A percentile compares a stretch with the other conserved stretches of the same genome.
These are phyloP conservation scores for Apophysomyces sp. DNA, from an alignment of 371 early-diverging fungal genomes.

Conservation along the genomic window DNA sequence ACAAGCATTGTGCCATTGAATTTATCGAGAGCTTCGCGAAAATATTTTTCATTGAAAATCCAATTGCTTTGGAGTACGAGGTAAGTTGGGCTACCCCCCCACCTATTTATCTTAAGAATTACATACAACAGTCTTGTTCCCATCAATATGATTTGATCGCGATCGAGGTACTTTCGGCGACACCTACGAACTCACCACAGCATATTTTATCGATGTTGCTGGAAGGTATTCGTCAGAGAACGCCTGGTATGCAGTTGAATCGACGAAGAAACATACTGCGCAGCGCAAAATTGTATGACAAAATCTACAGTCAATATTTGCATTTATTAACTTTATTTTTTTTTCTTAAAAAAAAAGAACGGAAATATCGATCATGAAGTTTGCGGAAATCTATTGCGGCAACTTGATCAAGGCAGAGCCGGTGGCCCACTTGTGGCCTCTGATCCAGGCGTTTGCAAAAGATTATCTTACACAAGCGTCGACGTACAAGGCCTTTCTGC, in stretches of 20 bases:
- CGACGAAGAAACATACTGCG: constrained; percentile 38
- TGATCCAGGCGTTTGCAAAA: constrained; percentile 61
- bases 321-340: constrained; percentile 6
- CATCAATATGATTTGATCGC: constrained; percentile 34
- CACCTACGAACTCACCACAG: constrained; percentile 56
- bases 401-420: constrained; percentile 47
- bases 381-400: constrained; percentile 59
- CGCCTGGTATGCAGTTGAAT: constrained; percentile 45
- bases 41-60: constrained; percentile 62
- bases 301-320: not conserved
- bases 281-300: constrained; percentile 58
- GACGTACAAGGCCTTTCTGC: constrained; percentile 61
- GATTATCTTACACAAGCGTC: constrained; percentile 68
- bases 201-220: constrained; percentile 54
- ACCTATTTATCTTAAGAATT: not conserved
- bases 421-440: constrained; percentile 64
- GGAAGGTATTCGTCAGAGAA: constrained; percentile 56
- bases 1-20: constrained; percentile 55
- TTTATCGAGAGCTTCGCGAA: constrained; percentile 66
- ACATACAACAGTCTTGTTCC: constrained; percentile 8
- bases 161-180: constrained; percentile 47
- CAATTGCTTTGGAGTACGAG: constrained; percentile 43
- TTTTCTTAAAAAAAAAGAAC: constrained; percentile 27
- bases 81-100: no score
- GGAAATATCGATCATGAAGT: constrained; percentile 60